Conservation (phyloP, 257 asterid species). For the Jacaranda mimosifolia region DNA sequence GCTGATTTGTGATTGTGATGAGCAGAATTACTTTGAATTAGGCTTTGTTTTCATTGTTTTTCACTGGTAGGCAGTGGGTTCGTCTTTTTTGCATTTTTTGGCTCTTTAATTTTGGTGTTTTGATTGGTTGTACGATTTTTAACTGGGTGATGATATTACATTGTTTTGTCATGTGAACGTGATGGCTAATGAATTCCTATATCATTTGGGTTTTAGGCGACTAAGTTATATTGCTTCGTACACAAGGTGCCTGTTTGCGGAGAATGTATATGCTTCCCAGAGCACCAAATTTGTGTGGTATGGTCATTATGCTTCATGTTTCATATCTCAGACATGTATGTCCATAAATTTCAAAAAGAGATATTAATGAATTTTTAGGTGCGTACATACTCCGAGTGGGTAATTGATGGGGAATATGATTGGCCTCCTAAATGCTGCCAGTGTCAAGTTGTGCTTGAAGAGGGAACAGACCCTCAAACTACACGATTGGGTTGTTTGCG, state of each 20-base stretch:
- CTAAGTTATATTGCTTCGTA: slow-evolving; percentile 95
- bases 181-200: slow-evolving; percentile 30
- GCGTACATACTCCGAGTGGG: slow-evolving; percentile 95
- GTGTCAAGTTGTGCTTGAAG: slow-evolving; percentile 80
- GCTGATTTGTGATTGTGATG: slow-evolving; percentile 23
- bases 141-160: neutral
- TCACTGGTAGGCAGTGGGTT: neutral
- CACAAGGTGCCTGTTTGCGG: slow-evolving; percentile 99
- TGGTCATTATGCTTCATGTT: slow-evolving; percentile 29
- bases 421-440: slow-evolving; percentile 97
- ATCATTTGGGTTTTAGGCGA: slow-evolving; percentile 67
- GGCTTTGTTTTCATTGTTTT: slow-evolving; percentile 6
- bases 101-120: slow-evolving; percentile 5
- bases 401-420: slow-evolving; percentile 94
- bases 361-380: slow-evolving; percentile 49
- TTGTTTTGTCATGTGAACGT: neutral
- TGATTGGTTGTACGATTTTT: neutral
- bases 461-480: slow-evolving; percentile 67
- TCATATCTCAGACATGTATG: neutral
- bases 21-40: slow-evolving; percentile 11
- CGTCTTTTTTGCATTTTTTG: neutral
- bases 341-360: neutral
- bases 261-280: slow-evolving; percentile 93
- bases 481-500: slow-evolving; percentile 98
- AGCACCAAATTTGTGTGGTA: slow-evolving; percentile 98